phyloP scores from a whole-genome alignment of 441 rosid genomes.

The Populus hybrid region DNA sequence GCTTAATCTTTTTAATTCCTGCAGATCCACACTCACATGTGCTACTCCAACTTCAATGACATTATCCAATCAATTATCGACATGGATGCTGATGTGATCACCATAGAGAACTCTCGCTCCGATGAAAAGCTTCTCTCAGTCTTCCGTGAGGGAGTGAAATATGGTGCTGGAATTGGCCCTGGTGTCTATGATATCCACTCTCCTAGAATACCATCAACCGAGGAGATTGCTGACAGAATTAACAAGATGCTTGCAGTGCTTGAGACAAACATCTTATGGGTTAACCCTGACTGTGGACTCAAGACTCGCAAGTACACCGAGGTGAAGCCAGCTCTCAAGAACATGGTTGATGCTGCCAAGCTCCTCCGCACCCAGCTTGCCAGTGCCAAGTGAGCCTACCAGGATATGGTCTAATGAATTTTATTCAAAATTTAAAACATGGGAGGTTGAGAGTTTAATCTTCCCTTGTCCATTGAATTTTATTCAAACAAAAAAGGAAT shows the following conservation, averaged over 20 bases:
- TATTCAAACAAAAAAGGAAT: not conserved
- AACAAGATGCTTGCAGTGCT: slow-evolving; percentile 99
- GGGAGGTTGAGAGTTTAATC: no score
- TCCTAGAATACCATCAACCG: no score
- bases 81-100: no score
- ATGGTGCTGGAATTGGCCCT: no score
- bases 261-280: slow-evolving; percentile 91
- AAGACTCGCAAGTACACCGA: slow-evolving; percentile 92
- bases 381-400: slow-evolving; percentile 63
- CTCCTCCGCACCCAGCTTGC: slow-evolving; percentile 82
- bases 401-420: slow-evolving; percentile 4
- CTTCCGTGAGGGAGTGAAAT: no score
- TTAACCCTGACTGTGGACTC: slow-evolving; percentile 98
- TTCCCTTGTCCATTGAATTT: no score
- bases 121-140: no score
- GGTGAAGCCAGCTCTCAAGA: slow-evolving; percentile 84
- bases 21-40: slow-evolving; percentile 49
- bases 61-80: no score
- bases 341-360: slow-evolving; percentile 96
- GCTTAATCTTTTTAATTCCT: not conserved
- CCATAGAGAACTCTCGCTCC: no score
- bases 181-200: no score
- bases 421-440: not conserved
- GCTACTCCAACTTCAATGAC: no score
- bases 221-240: slow-evolving; percentile 85